Conservation (phyloP, 257 asterid species). For the Solanum etuberosum region DNA sequence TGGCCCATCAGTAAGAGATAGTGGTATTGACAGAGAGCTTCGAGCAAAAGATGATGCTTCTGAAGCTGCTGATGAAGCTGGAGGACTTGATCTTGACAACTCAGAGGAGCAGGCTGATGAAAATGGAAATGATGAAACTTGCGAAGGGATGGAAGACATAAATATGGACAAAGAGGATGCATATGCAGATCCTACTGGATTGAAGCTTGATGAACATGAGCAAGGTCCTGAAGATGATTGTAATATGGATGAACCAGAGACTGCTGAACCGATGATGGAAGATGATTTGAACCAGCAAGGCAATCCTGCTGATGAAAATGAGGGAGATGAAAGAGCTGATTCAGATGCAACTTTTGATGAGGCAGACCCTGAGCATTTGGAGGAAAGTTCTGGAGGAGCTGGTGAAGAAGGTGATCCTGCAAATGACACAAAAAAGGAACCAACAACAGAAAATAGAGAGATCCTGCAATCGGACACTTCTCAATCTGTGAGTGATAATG, state of each 20-base stretch:
- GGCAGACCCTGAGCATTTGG: conserved; percentile 24
- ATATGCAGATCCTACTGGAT: conserved; percentile 50
- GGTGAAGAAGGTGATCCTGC: conserved; percentile 29
- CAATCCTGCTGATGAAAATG: conserved; percentile 24
- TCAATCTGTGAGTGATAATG: conserved; percentile 15
- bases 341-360: conserved; percentile 33
- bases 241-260: conserved; percentile 26
- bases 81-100: conserved; percentile 29
- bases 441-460: conserved; percentile 23
- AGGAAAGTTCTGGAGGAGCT: conserved; percentile 30
- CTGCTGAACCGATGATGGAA: conserved; percentile 48
- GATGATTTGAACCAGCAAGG: conserved; percentile 33
- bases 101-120: conserved; percentile 28
- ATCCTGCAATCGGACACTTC: conserved; percentile 20
- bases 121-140: conserved; percentile 29
- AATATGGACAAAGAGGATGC: conserved; percentile 56
- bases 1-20: conserved; percentile 61
- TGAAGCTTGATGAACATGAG: conserved; percentile 45
- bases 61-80: conserved; percentile 26
- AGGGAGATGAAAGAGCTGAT: conserved; percentile 19
- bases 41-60: conserved; percentile 63
- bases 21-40: conserved; percentile 49
- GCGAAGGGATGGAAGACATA: conserved; percentile 47
- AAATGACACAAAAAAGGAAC: conserved; percentile 30
- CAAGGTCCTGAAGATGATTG: conserved; percentile 32